Conservation (phyloP, 441 rosid genomes). For the Arabidopsis lyrata region DNA sequence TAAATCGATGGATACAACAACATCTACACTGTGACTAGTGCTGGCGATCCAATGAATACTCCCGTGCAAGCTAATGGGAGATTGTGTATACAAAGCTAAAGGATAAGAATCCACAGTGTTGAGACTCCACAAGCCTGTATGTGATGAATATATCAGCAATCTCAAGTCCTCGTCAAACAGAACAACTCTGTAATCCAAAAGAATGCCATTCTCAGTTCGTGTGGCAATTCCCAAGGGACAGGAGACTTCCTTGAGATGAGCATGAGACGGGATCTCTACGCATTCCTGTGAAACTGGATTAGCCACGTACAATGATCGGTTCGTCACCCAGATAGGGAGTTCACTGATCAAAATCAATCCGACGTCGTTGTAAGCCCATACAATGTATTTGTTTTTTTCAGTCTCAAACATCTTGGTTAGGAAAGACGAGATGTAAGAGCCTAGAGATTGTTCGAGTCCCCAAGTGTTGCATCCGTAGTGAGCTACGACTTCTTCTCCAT, state of each 20-base stretch:
- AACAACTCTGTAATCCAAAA: not conserved
- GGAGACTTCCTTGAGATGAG: not conserved
- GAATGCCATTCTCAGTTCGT: too few species aligned
- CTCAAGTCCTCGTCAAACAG: too few species aligned
- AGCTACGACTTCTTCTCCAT: not conserved
- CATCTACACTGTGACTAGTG: not conserved
- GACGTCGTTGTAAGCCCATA: not conserved
- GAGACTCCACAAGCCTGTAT: constrained; percentile 8
- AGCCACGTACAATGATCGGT: not conserved
- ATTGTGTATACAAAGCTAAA: not conserved
- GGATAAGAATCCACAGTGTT: not conserved
- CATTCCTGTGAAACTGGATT: constrained; percentile 15
- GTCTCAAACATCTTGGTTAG: not conserved
- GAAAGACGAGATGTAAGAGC: not conserved
- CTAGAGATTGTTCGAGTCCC: not conserved
- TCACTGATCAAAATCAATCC: not conserved
- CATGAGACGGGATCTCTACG: not conserved
- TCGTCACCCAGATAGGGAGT: accelerated
- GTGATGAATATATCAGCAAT: not conserved
- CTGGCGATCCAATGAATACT: not conserved
- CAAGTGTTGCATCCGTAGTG: not conserved
- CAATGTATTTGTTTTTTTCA: not conserved
- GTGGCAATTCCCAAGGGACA: too few species aligned
- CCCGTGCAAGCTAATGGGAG: not conserved
- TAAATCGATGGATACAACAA: not conserved